Percentiles rank a stretch among this genome's conserved stretches.
phyloP scores from a whole-genome alignment of 345 rosid genomes.

The Leavenworthia alabamica region DNA sequence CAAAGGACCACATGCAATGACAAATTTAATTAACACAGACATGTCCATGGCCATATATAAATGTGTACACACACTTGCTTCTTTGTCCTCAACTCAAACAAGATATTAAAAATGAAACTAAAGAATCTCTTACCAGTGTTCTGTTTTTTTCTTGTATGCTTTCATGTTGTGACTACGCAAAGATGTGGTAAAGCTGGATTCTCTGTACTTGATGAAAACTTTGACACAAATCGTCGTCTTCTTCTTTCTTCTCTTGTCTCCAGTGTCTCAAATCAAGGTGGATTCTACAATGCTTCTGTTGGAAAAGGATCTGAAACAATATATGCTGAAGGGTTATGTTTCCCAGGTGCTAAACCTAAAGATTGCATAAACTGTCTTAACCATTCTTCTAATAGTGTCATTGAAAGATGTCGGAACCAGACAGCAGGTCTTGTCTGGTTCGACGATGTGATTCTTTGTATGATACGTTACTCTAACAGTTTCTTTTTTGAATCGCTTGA shows the following conservation, averaged over 20 bases:
- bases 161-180: neutral
- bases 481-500: neutral
- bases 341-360: conserved; percentile 11
- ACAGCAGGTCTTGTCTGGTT: conserved; percentile 27
- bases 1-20: neutral
- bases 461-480: conserved; percentile 29
- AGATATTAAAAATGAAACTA: conserved; percentile 3
- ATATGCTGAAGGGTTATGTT: conserved; percentile 11
- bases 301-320: neutral
- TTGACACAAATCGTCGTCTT: conserved; percentile 12
- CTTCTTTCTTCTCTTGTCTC: conserved; percentile 25
- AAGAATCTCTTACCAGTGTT: neutral
- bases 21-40: neutral
- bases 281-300: conserved; percentile 7
- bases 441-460: neutral
- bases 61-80: neutral
- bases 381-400: neutral
- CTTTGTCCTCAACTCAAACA: neutral
- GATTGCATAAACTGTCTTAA: conserved; percentile 25
- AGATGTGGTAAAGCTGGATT: too few species aligned
- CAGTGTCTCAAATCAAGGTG: conserved; percentile 1
- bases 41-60: too few species aligned
- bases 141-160: neutral
- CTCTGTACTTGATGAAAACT: too few species aligned
- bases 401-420: conserved; percentile 18